Percentiles rank a stretch among this genome's conserved stretches.
These are phyloP conservation scores for Rossbeevera mucosa DNA, from an alignment of 768 basidiomycete species.

Conservation along the genomic window DNA sequence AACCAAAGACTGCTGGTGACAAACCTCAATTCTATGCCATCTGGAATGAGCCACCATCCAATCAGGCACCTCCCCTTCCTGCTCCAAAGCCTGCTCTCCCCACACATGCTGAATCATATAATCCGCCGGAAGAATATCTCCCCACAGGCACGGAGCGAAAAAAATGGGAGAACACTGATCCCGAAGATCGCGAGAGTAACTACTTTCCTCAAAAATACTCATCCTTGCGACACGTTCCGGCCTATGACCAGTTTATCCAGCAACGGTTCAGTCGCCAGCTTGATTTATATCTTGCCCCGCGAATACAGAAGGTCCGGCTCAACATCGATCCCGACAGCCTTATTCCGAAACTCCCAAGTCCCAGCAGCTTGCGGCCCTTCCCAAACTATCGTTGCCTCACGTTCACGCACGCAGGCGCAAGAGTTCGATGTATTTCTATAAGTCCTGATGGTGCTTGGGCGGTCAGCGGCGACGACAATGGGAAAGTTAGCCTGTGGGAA, in stretches of 20 bases:
- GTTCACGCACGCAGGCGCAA: conserved; percentile 61
- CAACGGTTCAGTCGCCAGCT: conserved; percentile 91
- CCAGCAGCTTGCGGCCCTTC: conserved; percentile 89
- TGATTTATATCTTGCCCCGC: conserved; percentile 93
- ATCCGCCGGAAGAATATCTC: conserved; percentile 95
- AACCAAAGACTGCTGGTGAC: conserved; percentile 66
- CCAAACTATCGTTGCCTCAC: conserved; percentile 77
- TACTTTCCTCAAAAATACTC: conserved; percentile 85
- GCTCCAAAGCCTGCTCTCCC: conserved; percentile 90
- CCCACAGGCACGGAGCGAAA: conserved; percentile 77
- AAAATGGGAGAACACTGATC: conserved; percentile 77
- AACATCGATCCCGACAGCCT: conserved; percentile 90
- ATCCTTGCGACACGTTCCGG: conserved; percentile 85
- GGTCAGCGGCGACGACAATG: conserved; percentile 86
- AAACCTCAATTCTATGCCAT: conserved; percentile 77
- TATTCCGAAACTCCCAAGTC: conserved; percentile 91
- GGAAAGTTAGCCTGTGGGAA: conserved; percentile 88
- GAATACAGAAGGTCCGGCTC: conserved; percentile 80
- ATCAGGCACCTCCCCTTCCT: conserved; percentile 80
- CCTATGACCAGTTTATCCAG: conserved; percentile 86
- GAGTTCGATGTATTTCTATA: conserved; percentile 69
- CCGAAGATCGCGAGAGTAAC: conserved; percentile 85
- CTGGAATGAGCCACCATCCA: conserved; percentile 78
- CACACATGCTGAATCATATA: conserved; percentile 95
- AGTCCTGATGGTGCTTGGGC: conserved; percentile 92